phyloP scores from a whole-genome alignment of 2,329 filamentous ascomycete genomes.

The Stenocarpella maydis region DNA sequence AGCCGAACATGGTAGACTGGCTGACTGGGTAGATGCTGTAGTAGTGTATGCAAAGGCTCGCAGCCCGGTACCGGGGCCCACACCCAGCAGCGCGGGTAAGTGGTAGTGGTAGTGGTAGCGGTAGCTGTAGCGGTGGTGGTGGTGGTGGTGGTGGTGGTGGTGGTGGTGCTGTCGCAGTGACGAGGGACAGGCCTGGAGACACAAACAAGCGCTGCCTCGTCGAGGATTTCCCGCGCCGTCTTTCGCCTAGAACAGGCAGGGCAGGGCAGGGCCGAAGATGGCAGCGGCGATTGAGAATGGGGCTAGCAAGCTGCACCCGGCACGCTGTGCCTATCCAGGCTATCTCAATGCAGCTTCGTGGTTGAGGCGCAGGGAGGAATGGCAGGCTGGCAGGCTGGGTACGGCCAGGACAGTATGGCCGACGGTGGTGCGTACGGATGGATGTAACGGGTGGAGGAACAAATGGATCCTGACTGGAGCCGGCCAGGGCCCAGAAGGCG shows the following conservation, averaged over 20 bases:
- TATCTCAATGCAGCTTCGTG: constrained; percentile 4
- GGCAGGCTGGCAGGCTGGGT: background rate
- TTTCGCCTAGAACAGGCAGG: constrained; percentile 32
- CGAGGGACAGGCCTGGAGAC: background rate
- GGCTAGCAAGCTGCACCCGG: background rate
- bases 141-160: background rate
- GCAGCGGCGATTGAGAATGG: background rate
- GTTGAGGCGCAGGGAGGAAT: constrained; percentile 19
- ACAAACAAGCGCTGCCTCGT: constrained; percentile 7
- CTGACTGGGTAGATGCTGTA: background rate
- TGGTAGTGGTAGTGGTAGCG: constrained; percentile 13
- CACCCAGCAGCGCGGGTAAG: constrained; percentile 21
- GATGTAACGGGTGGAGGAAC: background rate
- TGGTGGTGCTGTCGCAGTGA: background rate
- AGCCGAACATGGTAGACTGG: background rate
- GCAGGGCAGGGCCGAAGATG: background rate
- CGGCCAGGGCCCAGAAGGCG: constrained; percentile 14
- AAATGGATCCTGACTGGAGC: constrained; percentile 2
- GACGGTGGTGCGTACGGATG: constrained; percentile 26
- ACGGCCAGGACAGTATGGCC: constrained; percentile 13
- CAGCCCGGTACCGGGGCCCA: background rate
- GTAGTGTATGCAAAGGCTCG: background rate
- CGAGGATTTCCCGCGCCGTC: constrained; percentile 35
- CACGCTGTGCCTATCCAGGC: background rate
- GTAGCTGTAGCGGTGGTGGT: background rate